Base-by-base conservation (phyloP, 2,329 filamentous ascomycete species). In the Pyrenophora graminea region DNA sequence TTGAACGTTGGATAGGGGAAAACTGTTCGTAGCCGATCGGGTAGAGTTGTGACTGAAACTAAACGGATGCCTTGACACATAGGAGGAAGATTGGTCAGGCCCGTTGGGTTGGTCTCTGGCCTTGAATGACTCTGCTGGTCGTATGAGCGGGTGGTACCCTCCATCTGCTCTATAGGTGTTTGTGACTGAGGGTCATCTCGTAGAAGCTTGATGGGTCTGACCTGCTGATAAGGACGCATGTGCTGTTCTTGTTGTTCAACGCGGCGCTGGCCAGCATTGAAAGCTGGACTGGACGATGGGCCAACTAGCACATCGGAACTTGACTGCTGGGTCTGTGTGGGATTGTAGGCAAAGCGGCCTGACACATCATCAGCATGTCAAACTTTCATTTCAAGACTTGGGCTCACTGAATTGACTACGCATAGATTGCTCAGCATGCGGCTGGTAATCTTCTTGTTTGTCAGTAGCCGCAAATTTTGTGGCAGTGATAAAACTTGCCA, bases 1-100 rank as follows among this genome's bases (percentile, higher is more conserved):
- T 95, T 96, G 76, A 96, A 91, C 0, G 88, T 72, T 1, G 85
- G 81, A 58, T 88, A 94, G 0, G 85, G 81, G 62, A 94, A 95
- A 0, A 93, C 69, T 1, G 82, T 74, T 18, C 85, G 83, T 58
- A 91, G 84, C 32, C 81, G 82, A 71, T 92, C 87, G 2, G 90
- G 86, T 1, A 94, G 75, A 9, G 81, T 78, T 51, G 82, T 76
- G 1, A 81, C 77, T 12, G 84, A 79, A 13, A 88, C 74, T 12
- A 88, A 78, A 33, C 77, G 74, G 53, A 89, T 85, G 0, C 85
- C 86, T 68, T 84, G 81, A 38, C 83, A 75, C 1, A 77, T 66
- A 1, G 80, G 69, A 39, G 42, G 45, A 13, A 51, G 55, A 43
- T 56, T 37, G 12, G 42, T 2, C 39, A 34, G 13, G 6, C 36